phyloP scores from a whole-genome alignment of 192 early-diverging fungal genomes.

The Coemansia sp. region DNA sequence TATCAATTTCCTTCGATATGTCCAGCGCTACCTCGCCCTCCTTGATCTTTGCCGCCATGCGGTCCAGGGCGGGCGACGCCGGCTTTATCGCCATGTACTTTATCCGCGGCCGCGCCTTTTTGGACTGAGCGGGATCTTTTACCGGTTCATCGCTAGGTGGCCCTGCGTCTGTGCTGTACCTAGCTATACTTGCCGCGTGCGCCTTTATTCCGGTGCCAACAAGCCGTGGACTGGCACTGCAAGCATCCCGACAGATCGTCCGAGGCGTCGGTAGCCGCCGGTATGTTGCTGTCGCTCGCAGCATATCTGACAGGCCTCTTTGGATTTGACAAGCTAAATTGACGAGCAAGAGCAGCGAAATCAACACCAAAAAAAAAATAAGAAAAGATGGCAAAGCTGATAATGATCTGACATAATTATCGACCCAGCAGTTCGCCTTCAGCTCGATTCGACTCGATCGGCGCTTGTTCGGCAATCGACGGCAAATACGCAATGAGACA shows the following conservation, averaged over 20 bases:
- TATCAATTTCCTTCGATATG: conserved; percentile 21
- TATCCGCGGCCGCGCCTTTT: not conserved
- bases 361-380: not conserved
- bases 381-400: not conserved
- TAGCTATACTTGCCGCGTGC: not conserved
- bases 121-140: not conserved
- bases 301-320: not conserved
- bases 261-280: not conserved
- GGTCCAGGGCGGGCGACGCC: conserved; percentile 23
- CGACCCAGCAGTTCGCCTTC: not conserved
- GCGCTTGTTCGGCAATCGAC: too few species aligned
- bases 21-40: not conserved
- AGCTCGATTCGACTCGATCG: not conserved
- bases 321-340: too few species aligned
- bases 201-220: not conserved
- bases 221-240: not conserved
- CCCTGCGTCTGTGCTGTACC: not conserved
- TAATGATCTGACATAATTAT: not conserved
- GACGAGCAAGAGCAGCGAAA: not conserved
- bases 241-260: not conserved
- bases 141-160: not conserved
- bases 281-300: not conserved
- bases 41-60: conserved; percentile 20
- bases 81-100: conserved; percentile 18
- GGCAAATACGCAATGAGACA: too few species aligned